Percentiles rank a stretch among this genome's conserved stretches.
Conservation (phyloP, 345 rosid genomes). For the Acer saccharum region DNA sequence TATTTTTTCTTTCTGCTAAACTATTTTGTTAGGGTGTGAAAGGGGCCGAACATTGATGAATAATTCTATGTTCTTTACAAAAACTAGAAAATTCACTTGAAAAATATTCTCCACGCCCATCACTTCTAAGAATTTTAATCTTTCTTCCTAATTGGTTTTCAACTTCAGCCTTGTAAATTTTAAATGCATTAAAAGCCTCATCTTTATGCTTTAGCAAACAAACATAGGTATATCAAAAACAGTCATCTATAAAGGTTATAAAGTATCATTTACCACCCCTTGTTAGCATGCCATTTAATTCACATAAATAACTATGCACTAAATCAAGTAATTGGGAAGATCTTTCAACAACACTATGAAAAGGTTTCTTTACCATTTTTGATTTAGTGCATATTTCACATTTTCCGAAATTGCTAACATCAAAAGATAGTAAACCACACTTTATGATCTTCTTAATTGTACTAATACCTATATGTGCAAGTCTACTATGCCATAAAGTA, state of each 20-base stretch:
- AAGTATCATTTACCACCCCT: constrained; percentile 12
- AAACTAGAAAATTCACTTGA: not conserved
- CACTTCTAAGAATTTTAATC: not conserved
- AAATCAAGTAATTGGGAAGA: not conserved
- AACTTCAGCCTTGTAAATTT: not conserved
- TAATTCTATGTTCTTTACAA: not conserved
- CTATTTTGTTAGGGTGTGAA: no score
- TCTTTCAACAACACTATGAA: not conserved
- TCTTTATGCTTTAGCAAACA: no score
- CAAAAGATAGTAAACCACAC: no score
- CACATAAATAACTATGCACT: constrained; percentile 5
- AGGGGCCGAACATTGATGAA: no score
- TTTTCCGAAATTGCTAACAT: no score
- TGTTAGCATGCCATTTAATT: constrained; percentile 13
- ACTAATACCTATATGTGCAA: not conserved
- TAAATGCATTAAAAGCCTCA: no score
- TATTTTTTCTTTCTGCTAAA: no score
- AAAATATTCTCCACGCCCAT: constrained; percentile 13
- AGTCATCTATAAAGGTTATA: constrained; percentile 19
- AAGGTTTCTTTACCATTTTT: constrained; percentile 1
- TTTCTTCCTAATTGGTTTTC: constrained; percentile 1
- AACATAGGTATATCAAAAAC: not conserved
- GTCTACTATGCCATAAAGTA: not conserved
- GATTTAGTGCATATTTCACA: not conserved
- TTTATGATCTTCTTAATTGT: no score